Percentiles rank a stretch among this genome's conserved stretches.
Evolutionary conservation across 2,329 filamentous ascomycete genomes (phyloP).

Genomic region (Botrytis paeoniae): DNA sequence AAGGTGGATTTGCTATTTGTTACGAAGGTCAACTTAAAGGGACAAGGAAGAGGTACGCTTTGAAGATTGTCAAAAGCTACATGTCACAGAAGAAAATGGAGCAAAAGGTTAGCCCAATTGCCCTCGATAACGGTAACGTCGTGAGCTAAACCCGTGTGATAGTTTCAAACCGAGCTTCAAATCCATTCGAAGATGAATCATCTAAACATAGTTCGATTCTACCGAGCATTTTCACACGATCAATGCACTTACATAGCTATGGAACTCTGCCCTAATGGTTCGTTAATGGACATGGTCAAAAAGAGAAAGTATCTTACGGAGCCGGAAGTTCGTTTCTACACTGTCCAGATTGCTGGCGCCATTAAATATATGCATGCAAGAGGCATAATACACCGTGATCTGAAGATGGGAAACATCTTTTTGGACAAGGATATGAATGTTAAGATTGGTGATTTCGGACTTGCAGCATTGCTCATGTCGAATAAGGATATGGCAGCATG

Average conservation of each 20-base stretch:
- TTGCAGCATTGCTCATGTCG: slow-evolving; percentile 87
- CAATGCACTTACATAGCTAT: slow-evolving; percentile 90
- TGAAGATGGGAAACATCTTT: slow-evolving; percentile 98
- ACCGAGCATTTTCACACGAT: slow-evolving; percentile 87
- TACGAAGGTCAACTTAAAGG: slow-evolving; percentile 68
- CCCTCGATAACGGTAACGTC: neutral
- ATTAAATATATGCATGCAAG: slow-evolving; percentile 97
- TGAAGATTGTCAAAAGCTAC: slow-evolving; percentile 80
- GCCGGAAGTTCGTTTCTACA: slow-evolving; percentile 89
- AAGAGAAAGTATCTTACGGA: slow-evolving; percentile 86
- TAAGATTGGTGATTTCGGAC: slow-evolving; percentile 95
- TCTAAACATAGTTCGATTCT: slow-evolving; percentile 92
- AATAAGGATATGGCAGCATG: slow-evolving; percentile 81
- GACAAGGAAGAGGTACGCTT: slow-evolving; percentile 65
- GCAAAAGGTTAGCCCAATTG: slow-evolving; percentile 62
- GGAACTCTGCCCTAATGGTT: slow-evolving; percentile 92
- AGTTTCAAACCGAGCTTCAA: slow-evolving; percentile 82
- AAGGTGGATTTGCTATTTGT: slow-evolving; percentile 80
- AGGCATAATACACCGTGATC: slow-evolving; percentile 91
- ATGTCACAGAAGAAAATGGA: slow-evolving; percentile 77
- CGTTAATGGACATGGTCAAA: slow-evolving; percentile 96
- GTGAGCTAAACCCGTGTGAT: slow-evolving; percentile 17
- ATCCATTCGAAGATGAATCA: slow-evolving; percentile 98
- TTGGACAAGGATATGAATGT: slow-evolving; percentile 93
- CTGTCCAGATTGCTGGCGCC: slow-evolving; percentile 90